Base-by-base conservation (phyloP, 2,329 filamentous ascomycete genomes). In the Huntiella omanensis region DNA sequence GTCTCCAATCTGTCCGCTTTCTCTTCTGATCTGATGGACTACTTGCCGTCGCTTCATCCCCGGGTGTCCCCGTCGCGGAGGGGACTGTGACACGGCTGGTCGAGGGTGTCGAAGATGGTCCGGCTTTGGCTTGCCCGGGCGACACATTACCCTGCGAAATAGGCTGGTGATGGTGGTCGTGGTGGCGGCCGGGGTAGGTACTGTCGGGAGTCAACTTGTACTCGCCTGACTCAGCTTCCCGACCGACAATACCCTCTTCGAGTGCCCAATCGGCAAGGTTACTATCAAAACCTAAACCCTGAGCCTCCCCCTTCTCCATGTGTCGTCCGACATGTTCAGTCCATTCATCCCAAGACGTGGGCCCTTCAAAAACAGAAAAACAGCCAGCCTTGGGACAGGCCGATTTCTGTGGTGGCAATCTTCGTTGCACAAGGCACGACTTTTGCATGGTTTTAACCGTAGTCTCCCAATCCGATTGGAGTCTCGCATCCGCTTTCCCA, bases 251-350 rank as follows among this genome's bases (percentile, higher is more conserved):
- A 5, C 65, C 66, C 54, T 80, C 73, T 1, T 75, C 70, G 15
- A 79, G 59, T 4, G 76, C 75, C 74, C 75, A 80, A 48, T 71
- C 63, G 0, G 72, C 69, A 38, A 80, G 59, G 35, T 76, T 58
- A 1, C 60, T 58, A 52, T 80, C 76, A 4, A 78, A 71, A 1
- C 69, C 71, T 13, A 80, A 62, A 17, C 64, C 59, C 17, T 64
- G 62, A 3, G 71, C 74, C 51, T 80, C 75, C 5, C 73, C 73
- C 52, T 78, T 79, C 60, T 95, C 87, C 67, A 93, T 80, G 59
- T 96, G 88, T 40, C 80, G 71, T 1, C 87, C 87, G 1, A 95
- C 80, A 58, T 96, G 88, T 59, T 96, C 88, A 50, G 91, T 91
- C 64, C 86, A 83, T 53, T 85, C 77, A 48, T 94, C 84, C 88